These are phyloP conservation scores for Pezicula carpinea DNA, from an alignment of 2,329 filamentous ascomycete genomes.

Conservation along the genomic window DNA sequence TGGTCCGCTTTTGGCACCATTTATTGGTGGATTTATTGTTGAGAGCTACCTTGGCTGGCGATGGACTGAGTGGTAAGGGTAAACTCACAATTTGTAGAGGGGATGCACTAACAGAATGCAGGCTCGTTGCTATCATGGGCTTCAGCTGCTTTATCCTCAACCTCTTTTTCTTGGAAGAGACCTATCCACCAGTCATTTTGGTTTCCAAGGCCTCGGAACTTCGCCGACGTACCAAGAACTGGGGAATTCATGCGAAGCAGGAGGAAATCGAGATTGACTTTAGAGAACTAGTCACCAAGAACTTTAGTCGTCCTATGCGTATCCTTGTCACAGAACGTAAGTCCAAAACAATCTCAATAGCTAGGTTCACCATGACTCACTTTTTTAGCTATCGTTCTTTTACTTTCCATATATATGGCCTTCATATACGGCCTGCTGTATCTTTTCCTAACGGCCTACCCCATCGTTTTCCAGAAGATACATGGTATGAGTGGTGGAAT, in stretches of 20 bases:
- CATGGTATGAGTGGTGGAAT: constrained; percentile 67
- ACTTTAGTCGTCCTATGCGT: constrained; percentile 33
- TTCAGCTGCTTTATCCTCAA: constrained; percentile 55
- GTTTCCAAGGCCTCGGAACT: constrained; percentile 56
- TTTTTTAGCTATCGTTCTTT: constrained; percentile 63
- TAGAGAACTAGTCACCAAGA: constrained; percentile 56
- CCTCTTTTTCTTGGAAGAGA: constrained; percentile 61
- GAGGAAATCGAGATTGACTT: constrained; percentile 68
- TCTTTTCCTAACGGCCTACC: constrained; percentile 81
- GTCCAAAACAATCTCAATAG: neutral
- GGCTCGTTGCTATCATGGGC: constrained; percentile 56
- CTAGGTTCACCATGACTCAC: constrained; percentile 19
- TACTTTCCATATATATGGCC: constrained; percentile 66
- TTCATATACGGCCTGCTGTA: constrained; percentile 79
- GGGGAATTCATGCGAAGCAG: constrained; percentile 68
- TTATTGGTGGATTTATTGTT: constrained; percentile 64
- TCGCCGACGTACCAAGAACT: constrained; percentile 60
- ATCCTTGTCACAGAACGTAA: constrained; percentile 54
- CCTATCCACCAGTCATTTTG: constrained; percentile 64
- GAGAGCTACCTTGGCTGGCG: constrained; percentile 63
- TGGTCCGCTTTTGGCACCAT: constrained; percentile 62
- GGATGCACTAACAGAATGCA: constrained; percentile 3
- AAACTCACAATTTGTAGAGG: constrained; percentile 1
- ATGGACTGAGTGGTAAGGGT: constrained; percentile 58
- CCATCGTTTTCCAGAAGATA: constrained; percentile 70